Base-by-base conservation (phyloP, 495 filamentous ascomycete genomes). In the Daldinia caldariorum region DNA sequence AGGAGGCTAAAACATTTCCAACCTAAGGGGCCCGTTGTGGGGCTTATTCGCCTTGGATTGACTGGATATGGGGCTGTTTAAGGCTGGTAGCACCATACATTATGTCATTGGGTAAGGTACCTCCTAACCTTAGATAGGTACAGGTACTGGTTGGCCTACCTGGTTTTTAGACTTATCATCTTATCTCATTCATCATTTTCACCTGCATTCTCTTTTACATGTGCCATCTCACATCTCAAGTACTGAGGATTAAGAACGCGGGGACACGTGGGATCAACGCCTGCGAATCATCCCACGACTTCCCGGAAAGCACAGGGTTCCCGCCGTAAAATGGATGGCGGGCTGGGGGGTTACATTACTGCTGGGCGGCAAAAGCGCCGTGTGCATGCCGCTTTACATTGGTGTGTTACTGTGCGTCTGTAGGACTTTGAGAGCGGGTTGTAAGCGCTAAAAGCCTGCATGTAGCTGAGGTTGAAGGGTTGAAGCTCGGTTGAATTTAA, bases 281-380 rank as follows among this genome's bases (percentile, higher is more conserved):
- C 64, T 68, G 64, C 70, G 64, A 72, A 68, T 72, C 70, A 68
- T 72, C 55, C 65, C 45, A 55, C 43, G 45, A 20, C 50, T 62
- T 58, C 65, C 63, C 38, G 43, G 64, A 10, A 62, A 56, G 22
- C 41, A 56, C 31, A 58, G 47, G 47, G 54, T 56, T 35, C 32
- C 67, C 60, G 60, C 34, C 63, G 56, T 39, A 66, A 41, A 50
- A 34, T 56, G 35, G 55, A 64, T 68, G 64, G 59, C 51, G 61
- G 47, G 50, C 41, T 38, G 50, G 56, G 57, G 69, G 70, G 70
- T 72, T 68, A 59, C 70, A 72, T 72, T 55, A 50, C 65, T 72
- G 57, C 65, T 72, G 57, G 61, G 64, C 70, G 70, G 70, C 43
- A 72, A 72, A 58, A 56, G 60, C 54, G 35, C 38, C 60, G 32